phyloP scores from a whole-genome alignment of 352 stramenopile species.

The Phytophthora idaei region DNA sequence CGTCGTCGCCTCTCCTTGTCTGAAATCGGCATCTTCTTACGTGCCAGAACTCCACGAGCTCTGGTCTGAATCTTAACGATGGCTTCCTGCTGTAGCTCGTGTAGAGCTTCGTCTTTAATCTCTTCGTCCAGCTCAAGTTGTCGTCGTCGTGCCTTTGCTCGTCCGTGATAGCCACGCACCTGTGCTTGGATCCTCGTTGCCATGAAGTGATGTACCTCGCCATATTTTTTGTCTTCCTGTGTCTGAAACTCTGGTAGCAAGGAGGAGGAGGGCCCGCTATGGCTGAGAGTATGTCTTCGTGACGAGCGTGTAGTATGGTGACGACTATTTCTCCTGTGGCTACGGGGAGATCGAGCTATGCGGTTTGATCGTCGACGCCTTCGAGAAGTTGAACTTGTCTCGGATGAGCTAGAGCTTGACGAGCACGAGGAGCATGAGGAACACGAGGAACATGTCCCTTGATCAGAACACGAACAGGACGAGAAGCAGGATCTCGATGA shows the following conservation, averaged over 20 bases:
- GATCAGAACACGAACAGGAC: constrained; percentile 13
- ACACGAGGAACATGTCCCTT: constrained; percentile 9
- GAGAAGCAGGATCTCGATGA: constrained; percentile 10
- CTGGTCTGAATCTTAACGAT: constrained; percentile 49
- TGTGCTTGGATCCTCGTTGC: constrained; percentile 47
- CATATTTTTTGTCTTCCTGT: constrained; percentile 23
- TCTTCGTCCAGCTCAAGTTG: constrained; percentile 41
- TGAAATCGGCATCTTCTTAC: constrained; percentile 30
- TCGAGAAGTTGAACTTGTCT: neutral
- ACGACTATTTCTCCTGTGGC: neutral
- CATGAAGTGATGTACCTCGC: constrained; percentile 36
- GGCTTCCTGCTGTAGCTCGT: constrained; percentile 42
- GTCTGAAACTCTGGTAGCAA: constrained; percentile 5
- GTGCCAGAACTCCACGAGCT: constrained; percentile 42
- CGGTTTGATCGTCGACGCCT: constrained; percentile 12
- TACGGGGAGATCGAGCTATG: constrained; percentile 16
- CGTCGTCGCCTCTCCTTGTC: constrained; percentile 20
- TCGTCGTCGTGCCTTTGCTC: constrained; percentile 19
- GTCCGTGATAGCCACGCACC: constrained; percentile 40
- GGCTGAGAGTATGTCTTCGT: constrained; percentile 8
- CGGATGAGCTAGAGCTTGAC: constrained; percentile 20
- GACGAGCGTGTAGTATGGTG: constrained; percentile 9
- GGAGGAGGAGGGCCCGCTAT: constrained; percentile 14
- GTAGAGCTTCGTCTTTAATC: constrained; percentile 46
- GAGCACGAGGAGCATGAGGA: constrained; percentile 32